Evolutionary conservation across 257 asterid genomes (phyloP), one percentile per base, ranked within the genome.

Genomic region (Ilex aquifolium): DNA sequence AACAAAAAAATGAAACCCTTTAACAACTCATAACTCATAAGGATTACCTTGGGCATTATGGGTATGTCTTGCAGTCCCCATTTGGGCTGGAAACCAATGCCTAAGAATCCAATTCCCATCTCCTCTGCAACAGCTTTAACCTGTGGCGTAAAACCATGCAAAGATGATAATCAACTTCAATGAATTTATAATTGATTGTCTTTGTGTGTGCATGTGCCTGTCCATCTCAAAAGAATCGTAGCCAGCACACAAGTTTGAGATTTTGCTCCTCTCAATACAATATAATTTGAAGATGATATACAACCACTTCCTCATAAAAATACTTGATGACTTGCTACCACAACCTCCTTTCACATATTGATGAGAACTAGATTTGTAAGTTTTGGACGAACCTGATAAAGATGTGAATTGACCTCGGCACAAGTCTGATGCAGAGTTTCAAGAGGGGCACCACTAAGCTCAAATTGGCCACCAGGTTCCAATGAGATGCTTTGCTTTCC

Each of bases 381-480:
- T 36, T 36, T 36, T 4, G 42, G 13, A 72, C 82, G 31, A 50
- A 78, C 83, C 86, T 92, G 97, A 82, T 89, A 92, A 72, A 92
- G 97, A 79, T 92, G 99, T 56, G 99, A 89, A 83, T 92, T 92
- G 68, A 89, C 97, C 80, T 92, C 99, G 52, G 99, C 99, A 64
- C 96, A 91, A 63, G 98, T 91, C 73, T 89, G 99, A 79, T 92
- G 99, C 65, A 89, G 78, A 48, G 99, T 92, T 80, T 89, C 95
- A 74, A 92, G 79, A 63, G 99, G 99, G 51, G 99, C 99, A 61
- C 99, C 99, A 68, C 99, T 92, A 29, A 92, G 95, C 81, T 92
- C 99, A 76, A 92, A 92, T 60, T 92, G 99, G 63, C 97, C 99
- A 57, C 97, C 99, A 52, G 99, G 99, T 80, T 92, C 97, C 77